Evolutionary conservation across 352 stramenopile genomes (phyloP).

Genomic region (Globisporangium paddicum): DNA sequence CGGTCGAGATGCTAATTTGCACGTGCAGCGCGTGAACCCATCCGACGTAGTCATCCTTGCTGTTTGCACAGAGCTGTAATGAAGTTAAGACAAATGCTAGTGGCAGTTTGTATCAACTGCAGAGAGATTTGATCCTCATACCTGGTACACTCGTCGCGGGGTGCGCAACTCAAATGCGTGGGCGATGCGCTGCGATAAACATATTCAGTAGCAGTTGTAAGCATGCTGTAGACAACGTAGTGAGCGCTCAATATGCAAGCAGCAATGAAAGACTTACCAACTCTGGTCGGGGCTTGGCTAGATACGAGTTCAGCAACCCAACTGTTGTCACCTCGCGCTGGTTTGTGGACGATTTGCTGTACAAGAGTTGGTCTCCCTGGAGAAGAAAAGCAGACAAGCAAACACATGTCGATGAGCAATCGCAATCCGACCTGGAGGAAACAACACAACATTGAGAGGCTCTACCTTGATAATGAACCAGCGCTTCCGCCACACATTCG

Average conservation of each 20-base stretch:
- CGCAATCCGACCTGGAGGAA: neutral
- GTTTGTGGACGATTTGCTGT: conserved; percentile 82
- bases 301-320: conserved; percentile 66
- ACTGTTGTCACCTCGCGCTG: conserved; percentile 80
- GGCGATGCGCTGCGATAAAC: conserved; percentile 38
- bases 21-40: conserved; percentile 81
- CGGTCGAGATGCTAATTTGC: conserved; percentile 71
- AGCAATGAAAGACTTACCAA: conserved; percentile 43
- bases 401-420: neutral
- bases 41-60: conserved; percentile 73
- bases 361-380: conserved; percentile 74
- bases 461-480: conserved; percentile 82
- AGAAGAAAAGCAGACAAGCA: neutral
- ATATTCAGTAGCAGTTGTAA: neutral
- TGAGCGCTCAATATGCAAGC: neutral
- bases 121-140: conserved; percentile 15
- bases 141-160: conserved; percentile 63
- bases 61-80: conserved; percentile 62
- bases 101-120: neutral
- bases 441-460: neutral
- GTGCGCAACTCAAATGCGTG: conserved; percentile 81
- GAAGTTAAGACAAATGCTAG: neutral
- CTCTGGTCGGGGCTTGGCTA: conserved; percentile 73
- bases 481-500: conserved; percentile 76
- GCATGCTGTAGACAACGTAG: neutral